Base-by-base conservation (phyloP, 2,329 filamentous ascomycete species). In the Apiospora rasikravindrae region DNA sequence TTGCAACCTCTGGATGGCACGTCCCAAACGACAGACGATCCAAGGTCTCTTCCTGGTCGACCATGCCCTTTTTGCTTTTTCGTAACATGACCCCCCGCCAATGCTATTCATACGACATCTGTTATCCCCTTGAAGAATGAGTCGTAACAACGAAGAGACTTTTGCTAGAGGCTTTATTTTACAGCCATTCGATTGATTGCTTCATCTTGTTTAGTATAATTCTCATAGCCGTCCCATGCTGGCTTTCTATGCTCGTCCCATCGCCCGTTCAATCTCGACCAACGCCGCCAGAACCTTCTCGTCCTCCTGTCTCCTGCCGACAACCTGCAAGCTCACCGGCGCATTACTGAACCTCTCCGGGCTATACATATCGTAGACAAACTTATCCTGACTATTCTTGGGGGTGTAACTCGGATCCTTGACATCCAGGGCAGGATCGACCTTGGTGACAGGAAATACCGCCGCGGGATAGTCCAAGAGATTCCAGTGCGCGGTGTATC, bases 401-500 rank as follows among this genome's bases (percentile, higher is more conserved):
- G 81, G 77, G 72, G 76, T 64, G 73, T 84, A 85, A 0, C 74
- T 78, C 51, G 75, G 69, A 68, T 84, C 82, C 53, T 77, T 80
- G 33, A 73, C 73, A 75, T 89, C 87, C 19, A 81, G 76, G 0
- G 76, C 76, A 0, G 82, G 82, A 70, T 87, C 83, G 1, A 86
- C 84, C 57, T 81, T 77, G 1, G 82, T 82, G 0, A 83, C 86
- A 0, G 88, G 88, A 74, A 89, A 88, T 0, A 86, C 82, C 19
- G 85, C 77, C 4, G 83, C 83, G 2, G 87, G 85, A 76, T 88
- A 88, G 74, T 89, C 87, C 5, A 89, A 81, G 57, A 89, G 71
- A 76, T 89, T 89, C 87, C 86, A 90, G 70, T 87, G 83, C 19
- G 83, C 82, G 0, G 86, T 89, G 73, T 89, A 90, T 6, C 82